These are phyloP conservation scores for Eremochloa ophiuroides DNA, from an alignment of 176 grass and related monocot genomes.

Conservation along the genomic window DNA sequence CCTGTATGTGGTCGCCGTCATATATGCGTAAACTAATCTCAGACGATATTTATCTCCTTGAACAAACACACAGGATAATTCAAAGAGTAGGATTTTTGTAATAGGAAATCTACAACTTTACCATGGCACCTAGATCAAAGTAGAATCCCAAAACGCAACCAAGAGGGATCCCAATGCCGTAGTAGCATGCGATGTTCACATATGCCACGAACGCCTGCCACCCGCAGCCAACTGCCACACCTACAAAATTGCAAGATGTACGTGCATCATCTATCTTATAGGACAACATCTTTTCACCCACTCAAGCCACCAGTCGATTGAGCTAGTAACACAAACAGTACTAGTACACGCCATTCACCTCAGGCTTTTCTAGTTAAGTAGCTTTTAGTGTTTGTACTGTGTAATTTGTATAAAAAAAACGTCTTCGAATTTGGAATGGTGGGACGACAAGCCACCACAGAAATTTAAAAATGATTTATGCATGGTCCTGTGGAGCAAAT, in stretches of 20 bases:
- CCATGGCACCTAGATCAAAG: constrained; percentile 49
- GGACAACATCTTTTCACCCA: not conserved
- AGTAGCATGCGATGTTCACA: constrained; percentile 68
- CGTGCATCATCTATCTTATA: too few species aligned
- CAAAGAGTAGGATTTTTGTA: not conserved
- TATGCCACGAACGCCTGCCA: constrained; percentile 74
- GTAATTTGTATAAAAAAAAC: too few species aligned
- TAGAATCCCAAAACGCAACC: constrained; percentile 51
- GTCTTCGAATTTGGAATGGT: too few species aligned
- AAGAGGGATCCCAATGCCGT: constrained; percentile 49
- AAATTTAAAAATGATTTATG: too few species aligned
- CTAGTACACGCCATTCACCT: too few species aligned
- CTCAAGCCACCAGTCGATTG: not conserved
- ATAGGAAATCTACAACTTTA: not conserved
- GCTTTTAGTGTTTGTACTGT: too few species aligned
- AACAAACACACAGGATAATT: not conserved
- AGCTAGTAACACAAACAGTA: not conserved
- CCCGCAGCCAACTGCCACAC: constrained; percentile 62
- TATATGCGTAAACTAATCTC: not conserved
- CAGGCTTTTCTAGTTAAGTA: too few species aligned
- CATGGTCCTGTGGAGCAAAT: too few species aligned
- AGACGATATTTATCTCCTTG: not conserved
- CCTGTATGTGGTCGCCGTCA: not conserved
- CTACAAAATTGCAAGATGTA: too few species aligned
- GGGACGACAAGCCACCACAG: too few species aligned